These are phyloP conservation scores for Fusarium multiceps DNA, from an alignment of 2,329 filamentous ascomycete genomes.

Conservation along the genomic window DNA sequence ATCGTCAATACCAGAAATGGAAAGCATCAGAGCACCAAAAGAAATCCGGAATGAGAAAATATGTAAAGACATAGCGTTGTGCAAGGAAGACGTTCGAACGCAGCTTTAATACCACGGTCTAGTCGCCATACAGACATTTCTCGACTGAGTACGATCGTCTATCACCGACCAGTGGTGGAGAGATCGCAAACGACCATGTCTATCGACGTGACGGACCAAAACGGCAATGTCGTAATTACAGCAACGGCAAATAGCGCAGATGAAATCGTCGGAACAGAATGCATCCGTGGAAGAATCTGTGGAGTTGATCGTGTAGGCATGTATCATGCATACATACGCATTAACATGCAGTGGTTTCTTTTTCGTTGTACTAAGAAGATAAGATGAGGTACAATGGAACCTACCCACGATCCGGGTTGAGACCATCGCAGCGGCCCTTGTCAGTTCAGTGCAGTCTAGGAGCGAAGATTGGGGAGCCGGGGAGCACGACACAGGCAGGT, in stretches of 20 bases:
- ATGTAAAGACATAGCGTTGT: background rate
- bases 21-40: background rate
- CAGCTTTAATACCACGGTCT: background rate
- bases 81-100: conserved; percentile 1
- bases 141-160: background rate
- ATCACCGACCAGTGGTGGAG: conserved; percentile 1
- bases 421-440: conserved; percentile 25
- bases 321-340: background rate
- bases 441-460: background rate
- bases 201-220: conserved; percentile 20
- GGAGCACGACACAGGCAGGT: background rate
- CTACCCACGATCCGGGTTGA: conserved; percentile 32
- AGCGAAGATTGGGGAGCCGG: conserved; percentile 6
- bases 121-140: background rate
- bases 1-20: conserved; percentile 6
- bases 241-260: conserved; percentile 3
- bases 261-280: conserved; percentile 33
- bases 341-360: background rate
- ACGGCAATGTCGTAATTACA: conserved; percentile 6
- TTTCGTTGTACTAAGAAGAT: conserved; percentile 24
- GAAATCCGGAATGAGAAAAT: conserved; percentile 5
- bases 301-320: background rate
- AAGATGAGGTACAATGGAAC: conserved; percentile 40
- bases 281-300: background rate
- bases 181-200: conserved; percentile 1